Evolutionary conservation across 495 filamentous ascomycete genomes (phyloP).

Genomic region (Aspergillus nidulans): DNA sequence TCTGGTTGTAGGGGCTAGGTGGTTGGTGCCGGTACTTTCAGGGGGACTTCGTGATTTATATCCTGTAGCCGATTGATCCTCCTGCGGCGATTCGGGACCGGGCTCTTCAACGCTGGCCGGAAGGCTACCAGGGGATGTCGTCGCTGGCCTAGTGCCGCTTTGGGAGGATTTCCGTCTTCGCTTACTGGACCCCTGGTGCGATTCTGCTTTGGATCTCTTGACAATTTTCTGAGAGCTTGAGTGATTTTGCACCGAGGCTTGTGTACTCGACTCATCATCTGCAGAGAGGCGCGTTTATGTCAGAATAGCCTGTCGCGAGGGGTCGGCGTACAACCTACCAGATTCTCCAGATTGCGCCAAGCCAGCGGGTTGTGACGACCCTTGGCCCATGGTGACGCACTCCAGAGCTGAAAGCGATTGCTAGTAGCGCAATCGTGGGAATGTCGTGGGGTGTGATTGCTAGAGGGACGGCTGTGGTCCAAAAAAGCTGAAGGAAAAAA

Average conservation of each 20-base stretch:
- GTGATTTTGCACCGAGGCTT: background rate
- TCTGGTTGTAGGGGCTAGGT: too few relatives aligned
- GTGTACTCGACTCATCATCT: background rate
- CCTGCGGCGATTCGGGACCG: background rate
- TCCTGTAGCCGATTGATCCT: background rate
- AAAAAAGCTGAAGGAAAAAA: background rate
- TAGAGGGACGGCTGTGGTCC: background rate
- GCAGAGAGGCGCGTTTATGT: background rate
- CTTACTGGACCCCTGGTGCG: background rate
- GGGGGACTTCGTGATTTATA: too few relatives aligned
- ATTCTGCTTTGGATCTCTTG: background rate
- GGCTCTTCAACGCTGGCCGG: background rate
- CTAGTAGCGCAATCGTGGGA: background rate
- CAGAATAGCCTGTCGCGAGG: background rate
- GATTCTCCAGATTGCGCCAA: background rate
- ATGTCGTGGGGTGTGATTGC: background rate
- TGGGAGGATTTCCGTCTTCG: constrained; percentile 10
- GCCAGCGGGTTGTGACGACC: constrained; percentile 5
- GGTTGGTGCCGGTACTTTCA: too few relatives aligned
- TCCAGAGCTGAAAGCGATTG: background rate
- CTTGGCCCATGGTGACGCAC: constrained; percentile 10
- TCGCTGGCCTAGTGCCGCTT: background rate
- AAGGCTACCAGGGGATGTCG: background rate
- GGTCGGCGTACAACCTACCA: constrained; percentile 4
- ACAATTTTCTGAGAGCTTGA: background rate